Base-by-base conservation (phyloP, 2,329 filamentous ascomycete species). In the Camillea tinctor region DNA sequence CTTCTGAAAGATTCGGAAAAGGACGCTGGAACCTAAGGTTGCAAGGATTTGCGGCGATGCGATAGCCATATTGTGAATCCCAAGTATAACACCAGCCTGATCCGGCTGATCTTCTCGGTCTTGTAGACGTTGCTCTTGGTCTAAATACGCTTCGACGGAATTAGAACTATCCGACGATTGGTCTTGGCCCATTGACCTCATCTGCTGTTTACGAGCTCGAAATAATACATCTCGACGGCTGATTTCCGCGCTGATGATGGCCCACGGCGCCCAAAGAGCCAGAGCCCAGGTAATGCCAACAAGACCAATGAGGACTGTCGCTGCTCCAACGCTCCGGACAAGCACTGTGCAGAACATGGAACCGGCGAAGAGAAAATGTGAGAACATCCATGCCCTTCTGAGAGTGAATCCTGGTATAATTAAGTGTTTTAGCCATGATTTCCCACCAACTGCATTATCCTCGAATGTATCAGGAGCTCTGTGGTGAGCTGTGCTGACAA, bases 11-110 rank as follows among this genome's bases (percentile, higher is more conserved):
- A 89, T 79, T 71, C 87, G 88, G 79, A 98, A 98, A 63, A 98
- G 90, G 61, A 90, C 80, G 71, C 90, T 93, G 61, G 91, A 94
- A 22, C 90, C 87, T 24, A 97, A 78, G 5, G 93, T 97, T 11
- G 94, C 93, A 57, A 97, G 83, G 62, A 97, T 93, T 73, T 98
- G 94, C 1, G 94, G 94, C 4, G 92, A 88, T 0, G 93, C 92
- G 67, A 98, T 91, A 17, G 93, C 89, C 77, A 98, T 94, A 74
- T 98, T 98, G 80, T 98, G 94, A 57, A 98, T 93, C 8, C 94
- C 94, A 1, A 98, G 83, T 51, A 98, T 92, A 49, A 97, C 90
- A 50, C 94, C 93, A 4, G 93, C 92, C 72, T 95, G 90, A 69
- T 93, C 90, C 1, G 85, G 80, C 48, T 85, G 82, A 23, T 85